Evolutionary conservation across 495 filamentous ascomycete genomes (phyloP), one percentile per base, ranked within the genome.

Genomic region (Sordaria brevicollis): DNA sequence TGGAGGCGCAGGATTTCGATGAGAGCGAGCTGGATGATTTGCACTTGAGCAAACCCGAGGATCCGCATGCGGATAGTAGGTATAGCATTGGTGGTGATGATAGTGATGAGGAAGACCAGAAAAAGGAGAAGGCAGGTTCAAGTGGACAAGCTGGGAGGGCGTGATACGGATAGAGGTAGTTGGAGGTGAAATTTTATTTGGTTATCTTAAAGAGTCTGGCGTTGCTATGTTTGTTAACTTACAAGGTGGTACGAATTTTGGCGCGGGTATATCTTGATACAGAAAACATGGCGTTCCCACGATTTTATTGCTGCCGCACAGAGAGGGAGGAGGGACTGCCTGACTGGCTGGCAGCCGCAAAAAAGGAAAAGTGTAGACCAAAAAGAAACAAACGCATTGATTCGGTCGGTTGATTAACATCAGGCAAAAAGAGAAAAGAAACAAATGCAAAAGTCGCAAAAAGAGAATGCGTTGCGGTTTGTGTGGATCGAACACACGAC

Each of bases 1-100:
- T 97, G 36, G 93, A 97, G 79, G 90, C 91, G 17, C 90, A 83
- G 13, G 93, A 94, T 76, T 98, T 95, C 81, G 93, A 98, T 73
- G 95, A 97, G 80, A 86, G 86, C 49, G 92, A 96, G 77, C 75
- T 97, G 37, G 92, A 96, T 76, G 88, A 93, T 71, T 78, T 96
- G 62, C 86, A 91, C 69, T 77, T 86, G 29, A 73, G 70, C 19
- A 85, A 81, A 34, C 84, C 83, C 17, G 79, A 71, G 3, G 81
- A 82, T 15, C 77, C 79, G 2, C 75, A 76, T n/a, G 72, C 70
- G 19, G 76, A 77, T 66, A 74, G 78, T 31, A 80, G 78, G 49
- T 91, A 90, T 74, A 88, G 85, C 74, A 79, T 91, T 15, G 90
- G 88, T 34, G 85, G 78, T 21, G 85, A 65, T 10, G 89, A 87